These are phyloP conservation scores for Pilasporangium apinafurcum DNA, from an alignment of 352 stramenopile species.

Conservation along the genomic window DNA sequence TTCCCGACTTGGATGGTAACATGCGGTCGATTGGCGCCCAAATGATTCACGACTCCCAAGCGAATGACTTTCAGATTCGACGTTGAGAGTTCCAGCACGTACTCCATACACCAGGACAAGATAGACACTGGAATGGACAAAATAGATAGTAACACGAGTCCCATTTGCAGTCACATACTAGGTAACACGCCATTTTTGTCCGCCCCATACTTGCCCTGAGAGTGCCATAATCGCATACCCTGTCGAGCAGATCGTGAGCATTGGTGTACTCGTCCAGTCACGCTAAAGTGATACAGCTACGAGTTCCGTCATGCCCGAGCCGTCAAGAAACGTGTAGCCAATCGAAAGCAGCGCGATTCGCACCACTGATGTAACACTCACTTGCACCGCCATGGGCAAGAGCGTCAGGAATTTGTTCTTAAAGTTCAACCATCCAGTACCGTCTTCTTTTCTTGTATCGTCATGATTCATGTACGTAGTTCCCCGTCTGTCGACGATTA, in stretches of 20 bases:
- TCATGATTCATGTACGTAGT: no score
- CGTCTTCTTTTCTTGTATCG: no score
- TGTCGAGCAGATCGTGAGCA: constrained; percentile 55
- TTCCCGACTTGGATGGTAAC: no score
- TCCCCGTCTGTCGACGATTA: no score
- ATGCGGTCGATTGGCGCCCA: no score
- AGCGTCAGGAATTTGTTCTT: constrained; percentile 50
- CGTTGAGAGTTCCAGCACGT: constrained; percentile 27
- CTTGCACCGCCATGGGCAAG: constrained; percentile 69
- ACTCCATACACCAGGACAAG: constrained; percentile 44
- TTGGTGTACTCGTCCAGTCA: constrained; percentile 66
- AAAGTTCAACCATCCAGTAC: constrained; percentile 52
- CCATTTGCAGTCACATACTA: constrained; percentile 73
- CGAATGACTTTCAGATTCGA: no score
- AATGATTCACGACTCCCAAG: no score
- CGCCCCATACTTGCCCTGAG: constrained; percentile 68
- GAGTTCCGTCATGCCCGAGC: constrained; percentile 58
- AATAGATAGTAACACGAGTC: constrained; percentile 35
- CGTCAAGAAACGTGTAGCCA: constrained; percentile 69
- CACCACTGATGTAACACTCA: constrained; percentile 68
- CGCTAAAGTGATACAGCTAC: constrained; percentile 64
- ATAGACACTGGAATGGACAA: constrained; percentile 50
- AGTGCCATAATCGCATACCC: constrained; percentile 64
- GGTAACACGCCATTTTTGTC: constrained; percentile 56
- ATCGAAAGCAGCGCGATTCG: constrained; percentile 72